A percentile compares a stretch with the other conserved stretches of the same genome.
Evolutionary conservation across 805 yeast species (phyloP).

Genomic region (Wickerhamomyces ciferrii): DNA sequence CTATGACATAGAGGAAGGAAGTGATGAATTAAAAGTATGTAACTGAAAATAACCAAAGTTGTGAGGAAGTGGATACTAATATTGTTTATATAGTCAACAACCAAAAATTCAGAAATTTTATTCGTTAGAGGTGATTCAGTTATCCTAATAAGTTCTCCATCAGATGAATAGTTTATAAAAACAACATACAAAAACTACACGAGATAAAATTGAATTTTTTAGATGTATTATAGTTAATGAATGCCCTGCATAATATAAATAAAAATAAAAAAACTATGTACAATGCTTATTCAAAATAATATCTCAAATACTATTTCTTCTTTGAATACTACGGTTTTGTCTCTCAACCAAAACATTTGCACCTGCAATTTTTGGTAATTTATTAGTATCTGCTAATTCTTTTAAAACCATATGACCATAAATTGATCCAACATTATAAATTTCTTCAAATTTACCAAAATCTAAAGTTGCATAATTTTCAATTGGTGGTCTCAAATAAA

Average conservation of each 20-base stretch:
- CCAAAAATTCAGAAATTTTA: slow-evolving; percentile 76
- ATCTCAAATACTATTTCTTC: slow-evolving; percentile 60
- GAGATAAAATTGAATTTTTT: neutral
- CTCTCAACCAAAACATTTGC: slow-evolving; percentile 25
- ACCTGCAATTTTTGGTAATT: slow-evolving; percentile 62
- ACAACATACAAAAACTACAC: too few relatives aligned
- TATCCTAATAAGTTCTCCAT: slow-evolving; percentile 62
- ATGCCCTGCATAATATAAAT: neutral
- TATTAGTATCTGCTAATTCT: slow-evolving; percentile 44
- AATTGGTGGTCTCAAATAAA: slow-evolving; percentile 90
- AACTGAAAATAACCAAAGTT: slow-evolving; percentile 1
- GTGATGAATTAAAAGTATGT: slow-evolving; percentile 34
- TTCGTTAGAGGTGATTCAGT: slow-evolving; percentile 98
- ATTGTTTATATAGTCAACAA: slow-evolving; percentile 29
- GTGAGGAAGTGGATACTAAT: neutral
- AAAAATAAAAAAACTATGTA: neutral
- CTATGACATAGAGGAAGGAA: slow-evolving; percentile 44
- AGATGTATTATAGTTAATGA: slow-evolving; percentile 3
- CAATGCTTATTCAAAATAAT: neutral
- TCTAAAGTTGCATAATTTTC: slow-evolving; percentile 89
- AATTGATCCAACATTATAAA: slow-evolving; percentile 70
- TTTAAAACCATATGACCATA: slow-evolving; percentile 61
- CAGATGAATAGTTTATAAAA: slow-evolving; percentile 12
- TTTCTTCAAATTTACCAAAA: slow-evolving; percentile 87
- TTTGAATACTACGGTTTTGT: slow-evolving; percentile 28